Evolutionary conservation across 139 green algal genomes (phyloP).

Genomic region (Tetraselmis chui): DNA sequence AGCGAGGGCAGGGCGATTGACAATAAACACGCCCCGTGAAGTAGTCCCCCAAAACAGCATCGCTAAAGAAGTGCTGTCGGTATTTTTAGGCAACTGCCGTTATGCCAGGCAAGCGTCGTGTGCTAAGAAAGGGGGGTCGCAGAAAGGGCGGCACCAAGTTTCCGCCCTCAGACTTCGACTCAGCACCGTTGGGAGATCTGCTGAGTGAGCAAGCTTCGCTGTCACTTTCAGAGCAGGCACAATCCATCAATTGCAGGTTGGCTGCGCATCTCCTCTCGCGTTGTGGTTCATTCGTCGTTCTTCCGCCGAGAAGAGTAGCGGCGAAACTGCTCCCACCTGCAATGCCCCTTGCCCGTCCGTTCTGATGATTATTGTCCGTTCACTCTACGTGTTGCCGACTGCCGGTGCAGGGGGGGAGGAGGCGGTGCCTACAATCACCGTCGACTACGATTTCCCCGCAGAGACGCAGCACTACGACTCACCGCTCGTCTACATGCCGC

Average conservation of each 20-base stretch:
- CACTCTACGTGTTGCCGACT: too few species aligned
- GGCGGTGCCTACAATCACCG: neutral
- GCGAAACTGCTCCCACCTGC: neutral
- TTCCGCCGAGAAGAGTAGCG: neutral
- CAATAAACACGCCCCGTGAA: too few species aligned
- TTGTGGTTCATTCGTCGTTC: neutral
- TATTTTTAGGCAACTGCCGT: too few species aligned
- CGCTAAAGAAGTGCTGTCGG: too few species aligned
- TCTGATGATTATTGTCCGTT: too few species aligned
- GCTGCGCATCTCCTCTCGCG: neutral
- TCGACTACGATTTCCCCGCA: neutral
- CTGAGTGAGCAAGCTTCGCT: neutral
- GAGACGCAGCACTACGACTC: neutral
- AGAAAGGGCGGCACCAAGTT: neutral
- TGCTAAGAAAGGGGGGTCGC: neutral
- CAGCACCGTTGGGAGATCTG: neutral
- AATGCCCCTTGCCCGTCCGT: too few species aligned
- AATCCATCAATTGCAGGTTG: neutral
- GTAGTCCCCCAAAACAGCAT: too few species aligned
- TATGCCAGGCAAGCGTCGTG: neutral
- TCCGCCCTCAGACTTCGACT: neutral
- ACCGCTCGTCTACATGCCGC: neutral
- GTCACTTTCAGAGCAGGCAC: neutral
- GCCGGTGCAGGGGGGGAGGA: neutral
- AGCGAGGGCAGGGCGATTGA: too few species aligned